Conservation (phyloP, 1,284 basidiomycete genomes). For the Kwoniella shivajii region DNA sequence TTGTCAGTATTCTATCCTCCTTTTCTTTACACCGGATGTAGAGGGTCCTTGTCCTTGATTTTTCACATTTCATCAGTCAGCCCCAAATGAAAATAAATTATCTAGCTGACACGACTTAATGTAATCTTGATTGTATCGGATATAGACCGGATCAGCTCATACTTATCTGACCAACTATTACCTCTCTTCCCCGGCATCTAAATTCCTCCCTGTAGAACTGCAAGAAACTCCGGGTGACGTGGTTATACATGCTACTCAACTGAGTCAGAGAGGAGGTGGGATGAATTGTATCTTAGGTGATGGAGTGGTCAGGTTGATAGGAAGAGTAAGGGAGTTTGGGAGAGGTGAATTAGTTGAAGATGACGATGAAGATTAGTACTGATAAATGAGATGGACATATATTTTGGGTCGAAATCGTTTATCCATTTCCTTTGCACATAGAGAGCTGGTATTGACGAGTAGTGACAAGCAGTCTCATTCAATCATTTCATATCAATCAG, state of each 20-base stretch:
- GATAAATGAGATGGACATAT: too few relatives aligned
- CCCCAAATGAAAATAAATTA: too few relatives aligned
- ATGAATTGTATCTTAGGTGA: constrained; percentile 18
- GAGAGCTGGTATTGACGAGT: too few relatives aligned
- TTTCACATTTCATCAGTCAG: not conserved
- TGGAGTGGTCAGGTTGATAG: constrained; percentile 21
- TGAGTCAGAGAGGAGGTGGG: constrained; percentile 25
- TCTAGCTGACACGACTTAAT: too few relatives aligned
- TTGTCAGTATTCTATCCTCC: constrained; percentile 29
- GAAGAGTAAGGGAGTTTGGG: constrained; percentile 22
- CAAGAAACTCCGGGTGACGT: not conserved
- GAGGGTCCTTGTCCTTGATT: not conserved
- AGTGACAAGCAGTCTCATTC: too few relatives aligned
- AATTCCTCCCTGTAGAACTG: constrained; percentile 18
- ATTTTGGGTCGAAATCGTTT: too few relatives aligned
- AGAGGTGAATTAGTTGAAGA: constrained; percentile 8
- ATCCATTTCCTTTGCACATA: too few relatives aligned
- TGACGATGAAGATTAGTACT: too few relatives aligned
- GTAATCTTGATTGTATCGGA: not conserved
- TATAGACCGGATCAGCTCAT: constrained; percentile 42
- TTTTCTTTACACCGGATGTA: too few relatives aligned
- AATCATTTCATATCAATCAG: too few relatives aligned
- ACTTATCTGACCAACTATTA: constrained; percentile 41
- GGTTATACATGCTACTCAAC: constrained; percentile 21
- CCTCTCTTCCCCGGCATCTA: constrained; percentile 23